Evolutionary conservation across 192 early-diverging fungal species (phyloP).

Genomic region (Phlyctochytrium bullatum): DNA sequence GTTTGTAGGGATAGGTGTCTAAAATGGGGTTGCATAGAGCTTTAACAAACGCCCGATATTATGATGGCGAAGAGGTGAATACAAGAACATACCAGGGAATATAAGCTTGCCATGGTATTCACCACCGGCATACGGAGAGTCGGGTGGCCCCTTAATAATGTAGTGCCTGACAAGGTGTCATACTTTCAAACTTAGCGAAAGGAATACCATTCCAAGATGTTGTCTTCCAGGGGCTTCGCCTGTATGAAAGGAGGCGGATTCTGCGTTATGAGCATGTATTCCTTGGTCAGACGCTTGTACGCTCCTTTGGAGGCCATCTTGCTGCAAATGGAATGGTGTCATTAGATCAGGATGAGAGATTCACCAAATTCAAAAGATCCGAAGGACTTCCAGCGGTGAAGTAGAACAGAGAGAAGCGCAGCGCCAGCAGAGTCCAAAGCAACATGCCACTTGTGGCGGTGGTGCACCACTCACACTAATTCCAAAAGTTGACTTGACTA

Average conservation of each 20-base stretch:
- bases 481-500: no score
- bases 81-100: conserved; percentile 61
- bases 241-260: conserved; percentile 83
- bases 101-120: conserved; percentile 93
- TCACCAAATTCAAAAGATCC: no score
- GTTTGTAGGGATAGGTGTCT: conserved; percentile 32
- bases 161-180: conserved; percentile 72
- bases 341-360: no score
- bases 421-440: no score
- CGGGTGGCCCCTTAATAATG: conserved; percentile 92
- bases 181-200: not conserved
- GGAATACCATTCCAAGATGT: conserved; percentile 92
- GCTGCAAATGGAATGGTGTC: no score
- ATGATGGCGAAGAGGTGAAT: not conserved
- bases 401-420: no score
- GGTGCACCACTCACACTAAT: no score
- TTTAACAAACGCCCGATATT: conserved; percentile 1
- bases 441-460: no score
- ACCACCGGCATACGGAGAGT: conserved; percentile 83
- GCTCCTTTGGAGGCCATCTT: conserved; percentile 49
- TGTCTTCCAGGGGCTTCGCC: conserved; percentile 87
- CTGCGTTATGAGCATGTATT: conserved; percentile 42
- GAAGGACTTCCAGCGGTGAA: no score
- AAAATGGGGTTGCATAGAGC: not conserved
- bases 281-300: conserved; percentile 48